These are phyloP conservation scores for Amborella trichopoda DNA, from an alignment of 164 flowering plant genomes.

Conservation along the genomic window DNA sequence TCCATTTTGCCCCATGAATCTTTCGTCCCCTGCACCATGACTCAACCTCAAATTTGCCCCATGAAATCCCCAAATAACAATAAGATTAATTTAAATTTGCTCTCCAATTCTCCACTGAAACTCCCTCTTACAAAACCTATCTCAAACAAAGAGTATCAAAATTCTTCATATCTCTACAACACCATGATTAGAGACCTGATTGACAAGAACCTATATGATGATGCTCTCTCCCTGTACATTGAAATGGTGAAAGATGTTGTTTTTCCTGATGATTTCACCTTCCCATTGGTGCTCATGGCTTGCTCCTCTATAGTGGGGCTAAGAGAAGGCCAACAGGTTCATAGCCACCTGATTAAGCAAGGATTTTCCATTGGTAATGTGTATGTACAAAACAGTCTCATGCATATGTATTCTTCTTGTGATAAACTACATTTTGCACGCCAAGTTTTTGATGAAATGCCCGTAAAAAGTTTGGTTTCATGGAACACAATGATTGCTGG, in stretches of 20 bases:
- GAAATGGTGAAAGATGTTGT: conserved; percentile 2
- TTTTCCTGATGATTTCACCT: conserved; percentile 10
- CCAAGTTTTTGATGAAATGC: conserved; percentile 8
- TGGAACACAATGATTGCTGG: conserved; percentile 16
- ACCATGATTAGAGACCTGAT: conserved; percentile 3
- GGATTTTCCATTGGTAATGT: background rate
- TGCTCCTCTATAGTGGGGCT: conserved; percentile 6
- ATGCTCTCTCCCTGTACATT: conserved; percentile 6
- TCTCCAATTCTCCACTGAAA: background rate
- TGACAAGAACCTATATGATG: conserved; percentile 4
- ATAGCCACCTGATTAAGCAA: background rate
- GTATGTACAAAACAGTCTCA: conserved; percentile 7
- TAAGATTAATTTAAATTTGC: background rate
- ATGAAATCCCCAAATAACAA: background rate
- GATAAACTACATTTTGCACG: conserved; percentile 1
- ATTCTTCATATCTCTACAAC: conserved; percentile 6
- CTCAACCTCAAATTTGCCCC: background rate
- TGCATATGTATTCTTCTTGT: conserved; percentile 7
- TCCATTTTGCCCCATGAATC: too few species aligned
- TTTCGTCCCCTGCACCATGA: too few species aligned
- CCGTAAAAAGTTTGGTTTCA: conserved; percentile 8
- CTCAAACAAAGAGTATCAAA: background rate
- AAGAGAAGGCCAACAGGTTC: conserved; percentile 7
- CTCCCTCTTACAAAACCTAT: background rate
- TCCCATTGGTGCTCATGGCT: conserved; percentile 10